phyloP scores from a whole-genome alignment of 2,329 filamentous ascomycete genomes.

The Tolypocladium tundrense region DNA sequence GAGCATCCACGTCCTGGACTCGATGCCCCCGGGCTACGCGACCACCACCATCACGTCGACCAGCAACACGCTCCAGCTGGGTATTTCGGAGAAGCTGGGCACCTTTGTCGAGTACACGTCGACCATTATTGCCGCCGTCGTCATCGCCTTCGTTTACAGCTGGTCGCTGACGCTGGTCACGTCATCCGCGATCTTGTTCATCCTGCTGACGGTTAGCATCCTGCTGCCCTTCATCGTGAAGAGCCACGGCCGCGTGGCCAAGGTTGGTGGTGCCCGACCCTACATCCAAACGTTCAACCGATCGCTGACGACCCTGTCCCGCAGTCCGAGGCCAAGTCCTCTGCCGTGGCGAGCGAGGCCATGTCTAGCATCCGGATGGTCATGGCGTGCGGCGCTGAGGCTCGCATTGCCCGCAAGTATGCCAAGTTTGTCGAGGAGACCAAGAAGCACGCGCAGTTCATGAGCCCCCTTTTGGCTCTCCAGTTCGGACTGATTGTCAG shows the following conservation, averaged over 20 bases:
- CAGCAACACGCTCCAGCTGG: constrained; percentile 53
- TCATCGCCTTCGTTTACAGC: constrained; percentile 46
- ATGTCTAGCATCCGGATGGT: constrained; percentile 52
- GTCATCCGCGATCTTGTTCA: constrained; percentile 44
- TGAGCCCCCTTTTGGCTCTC: constrained; percentile 37
- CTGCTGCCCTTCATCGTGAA: constrained; percentile 48
- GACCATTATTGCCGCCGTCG: constrained; percentile 40
- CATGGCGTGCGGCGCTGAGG: constrained; percentile 51
- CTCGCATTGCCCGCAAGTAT: constrained; percentile 42
- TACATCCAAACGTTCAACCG: background rate
- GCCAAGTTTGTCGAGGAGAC: constrained; percentile 44
- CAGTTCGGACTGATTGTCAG: constrained; percentile 42
- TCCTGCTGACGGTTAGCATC: constrained; percentile 34
- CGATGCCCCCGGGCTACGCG: constrained; percentile 50
- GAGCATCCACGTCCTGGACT: constrained; percentile 58
- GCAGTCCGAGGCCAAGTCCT: constrained; percentile 44
- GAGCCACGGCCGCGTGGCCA: constrained; percentile 32
- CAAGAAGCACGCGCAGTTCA: constrained; percentile 35
- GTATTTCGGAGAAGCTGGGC: constrained; percentile 54
- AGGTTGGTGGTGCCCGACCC: constrained; percentile 12
- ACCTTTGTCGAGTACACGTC: constrained; percentile 45
- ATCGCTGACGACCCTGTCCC: background rate
- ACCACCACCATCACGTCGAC: constrained; percentile 54
- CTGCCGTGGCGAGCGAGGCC: constrained; percentile 50
- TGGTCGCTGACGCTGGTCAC: constrained; percentile 53